Percentiles rank a stretch among this genome's conserved stretches.
These are phyloP conservation scores for Coelastrella sp. DNA, from an alignment of 139 green algal species.

Conservation along the genomic window DNA sequence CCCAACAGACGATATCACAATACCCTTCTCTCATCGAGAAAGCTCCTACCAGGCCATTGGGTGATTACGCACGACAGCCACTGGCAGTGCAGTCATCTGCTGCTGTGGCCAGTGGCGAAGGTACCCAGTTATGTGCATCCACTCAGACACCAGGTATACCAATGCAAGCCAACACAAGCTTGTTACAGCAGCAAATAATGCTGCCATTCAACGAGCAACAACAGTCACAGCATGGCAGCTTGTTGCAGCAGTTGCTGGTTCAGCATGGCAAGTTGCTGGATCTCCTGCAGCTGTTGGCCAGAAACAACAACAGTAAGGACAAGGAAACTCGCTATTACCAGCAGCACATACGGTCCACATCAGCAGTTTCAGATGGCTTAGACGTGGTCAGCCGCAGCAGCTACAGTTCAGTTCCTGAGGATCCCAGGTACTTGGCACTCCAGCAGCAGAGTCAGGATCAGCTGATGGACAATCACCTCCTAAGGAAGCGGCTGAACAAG, in stretches of 20 bases:
- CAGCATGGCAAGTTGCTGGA: conserved; percentile 41
- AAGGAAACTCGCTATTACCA: background rate
- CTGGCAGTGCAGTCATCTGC: too few species aligned
- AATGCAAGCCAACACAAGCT: background rate
- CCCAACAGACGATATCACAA: too few species aligned
- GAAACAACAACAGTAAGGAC: background rate
- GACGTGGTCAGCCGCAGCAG: background rate
- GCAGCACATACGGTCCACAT: background rate
- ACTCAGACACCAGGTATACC: too few species aligned
- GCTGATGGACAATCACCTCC: conserved; percentile 1
- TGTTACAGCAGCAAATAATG: background rate
- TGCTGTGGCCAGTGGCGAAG: too few species aligned
- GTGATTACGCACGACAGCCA: too few species aligned
- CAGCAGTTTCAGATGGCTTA: background rate
- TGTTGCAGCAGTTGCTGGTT: conserved; percentile 13
- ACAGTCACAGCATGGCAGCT: background rate
- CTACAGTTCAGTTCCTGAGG: background rate
- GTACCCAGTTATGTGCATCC: too few species aligned
- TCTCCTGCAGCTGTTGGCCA: background rate
- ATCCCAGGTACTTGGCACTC: background rate
- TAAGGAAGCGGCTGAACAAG: conserved; percentile 19
- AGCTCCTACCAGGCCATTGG: too few species aligned
- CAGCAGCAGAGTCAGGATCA: conserved; percentile 4
- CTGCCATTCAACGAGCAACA: background rate
- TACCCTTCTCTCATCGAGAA: too few species aligned